Percentiles rank a stretch among this genome's conserved stretches.
phyloP scores from a whole-genome alignment of 2,329 filamentous ascomycete genomes.

The Tolypocladium inflatum region DNA sequence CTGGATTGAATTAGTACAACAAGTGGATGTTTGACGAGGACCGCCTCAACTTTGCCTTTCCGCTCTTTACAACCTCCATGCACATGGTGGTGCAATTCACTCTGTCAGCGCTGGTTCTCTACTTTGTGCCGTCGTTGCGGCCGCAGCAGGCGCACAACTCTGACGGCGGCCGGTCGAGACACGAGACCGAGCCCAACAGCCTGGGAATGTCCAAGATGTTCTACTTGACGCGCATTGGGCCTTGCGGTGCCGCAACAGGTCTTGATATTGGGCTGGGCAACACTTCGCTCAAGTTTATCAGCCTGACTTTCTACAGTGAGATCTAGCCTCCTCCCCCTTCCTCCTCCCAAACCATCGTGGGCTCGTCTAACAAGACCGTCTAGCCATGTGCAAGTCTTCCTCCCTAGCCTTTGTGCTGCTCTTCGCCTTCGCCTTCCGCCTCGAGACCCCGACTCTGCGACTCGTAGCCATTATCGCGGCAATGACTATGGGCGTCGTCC shows the following conservation, averaged over 20 bases:
- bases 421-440: conserved; percentile 88
- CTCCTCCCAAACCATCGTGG: background rate
- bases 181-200: conserved; percentile 42
- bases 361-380: conserved; percentile 10
- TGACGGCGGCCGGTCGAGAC: conserved; percentile 39
- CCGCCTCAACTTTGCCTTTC: conserved; percentile 83
- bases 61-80: conserved; percentile 86
- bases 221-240: conserved; percentile 84
- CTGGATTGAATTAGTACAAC: conserved; percentile 61
- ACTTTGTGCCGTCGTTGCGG: conserved; percentile 71
- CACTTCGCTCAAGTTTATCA: conserved; percentile 91
- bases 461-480: conserved; percentile 78
- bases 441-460: conserved; percentile 79
- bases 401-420: conserved; percentile 89
- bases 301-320: conserved; percentile 88
- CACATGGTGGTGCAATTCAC: conserved; percentile 95
- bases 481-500: conserved; percentile 89
- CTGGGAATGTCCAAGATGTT: conserved; percentile 80
- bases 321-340: conserved; percentile 5
- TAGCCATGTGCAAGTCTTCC: conserved; percentile 97
- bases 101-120: conserved; percentile 69
- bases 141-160: conserved; percentile 45
- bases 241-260: conserved; percentile 85
- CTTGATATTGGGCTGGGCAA: conserved; percentile 95
- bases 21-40: conserved; percentile 98